Percentiles rank a stretch among this genome's conserved stretches.
phyloP scores from a whole-genome alignment of 805 yeast genomes.

The Suhomyces sp. region DNA sequence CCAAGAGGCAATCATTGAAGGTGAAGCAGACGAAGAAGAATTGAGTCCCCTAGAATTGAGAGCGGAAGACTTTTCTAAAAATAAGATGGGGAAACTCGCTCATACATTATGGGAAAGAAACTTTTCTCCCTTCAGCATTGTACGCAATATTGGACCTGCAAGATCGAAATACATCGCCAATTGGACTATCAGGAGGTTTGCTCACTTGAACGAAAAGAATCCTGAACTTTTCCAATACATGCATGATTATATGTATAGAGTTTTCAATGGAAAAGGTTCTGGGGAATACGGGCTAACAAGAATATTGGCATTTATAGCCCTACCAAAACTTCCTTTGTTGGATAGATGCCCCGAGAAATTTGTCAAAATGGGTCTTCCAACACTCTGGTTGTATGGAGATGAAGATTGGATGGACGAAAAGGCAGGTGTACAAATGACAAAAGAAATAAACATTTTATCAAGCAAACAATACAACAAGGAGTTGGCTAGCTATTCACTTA shows the following conservation, averaged over 20 bases:
- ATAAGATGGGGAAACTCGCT: conserved; percentile 23
- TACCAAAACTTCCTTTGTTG: conserved; percentile 53
- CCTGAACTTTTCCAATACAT: conserved; percentile 38
- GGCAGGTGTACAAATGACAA: conserved; percentile 46
- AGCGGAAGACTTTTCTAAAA: conserved; percentile 10
- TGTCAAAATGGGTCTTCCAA: conserved; percentile 44
- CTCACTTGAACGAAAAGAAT: conserved; percentile 39
- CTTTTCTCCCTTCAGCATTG: conserved; percentile 53
- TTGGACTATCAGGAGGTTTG: conserved; percentile 53
- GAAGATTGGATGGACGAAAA: conserved; percentile 68
- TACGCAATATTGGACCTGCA: conserved; percentile 53
- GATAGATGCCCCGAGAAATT: conserved; percentile 47
- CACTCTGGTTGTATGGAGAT: conserved; percentile 66
- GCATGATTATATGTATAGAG: conserved; percentile 55
- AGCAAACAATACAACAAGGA: conserved; percentile 27
- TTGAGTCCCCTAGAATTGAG: conserved; percentile 9
- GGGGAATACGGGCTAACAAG: conserved; percentile 67
- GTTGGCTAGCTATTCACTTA: conserved; percentile 32
- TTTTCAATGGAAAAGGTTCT: conserved; percentile 55
- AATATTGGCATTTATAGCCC: conserved; percentile 58
- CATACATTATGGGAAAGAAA: conserved; percentile 52
- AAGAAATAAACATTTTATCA: conserved; percentile 23
- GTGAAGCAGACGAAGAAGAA: conserved; percentile 17
- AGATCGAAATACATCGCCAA: conserved; percentile 49
- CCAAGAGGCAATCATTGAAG: conserved; percentile 34